Conservation (phyloP, 2,329 filamentous ascomycete genomes). For the Pyricularia pennisetigena region DNA sequence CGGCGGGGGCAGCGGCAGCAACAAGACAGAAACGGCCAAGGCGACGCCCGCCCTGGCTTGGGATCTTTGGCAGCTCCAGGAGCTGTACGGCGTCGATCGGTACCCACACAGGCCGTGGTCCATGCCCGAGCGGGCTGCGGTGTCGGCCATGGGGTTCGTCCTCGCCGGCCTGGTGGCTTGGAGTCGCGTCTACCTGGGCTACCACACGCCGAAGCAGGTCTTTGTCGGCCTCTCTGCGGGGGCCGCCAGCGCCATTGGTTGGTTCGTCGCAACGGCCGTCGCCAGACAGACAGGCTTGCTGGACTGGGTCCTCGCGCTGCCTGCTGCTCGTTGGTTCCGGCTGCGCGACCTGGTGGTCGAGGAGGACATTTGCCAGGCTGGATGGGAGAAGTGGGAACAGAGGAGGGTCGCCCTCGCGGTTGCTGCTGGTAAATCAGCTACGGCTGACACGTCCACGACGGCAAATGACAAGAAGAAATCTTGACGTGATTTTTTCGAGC, state of each 20-base stretch:
- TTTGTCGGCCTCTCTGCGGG: conserved; percentile 69
- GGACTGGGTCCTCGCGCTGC: conserved; percentile 59
- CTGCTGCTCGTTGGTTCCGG: conserved; percentile 55
- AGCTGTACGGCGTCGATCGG: conserved; percentile 14
- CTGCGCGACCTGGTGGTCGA: conserved; percentile 76
- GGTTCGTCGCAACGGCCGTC: conserved; percentile 66
- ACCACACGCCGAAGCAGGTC: conserved; percentile 85
- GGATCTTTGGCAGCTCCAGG: conserved; percentile 3
- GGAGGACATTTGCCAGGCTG: conserved; percentile 83
- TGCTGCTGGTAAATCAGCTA: not conserved
- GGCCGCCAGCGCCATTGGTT: conserved; percentile 57
- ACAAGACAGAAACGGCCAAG: conserved; percentile 1
- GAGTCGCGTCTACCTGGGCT: conserved; percentile 83
- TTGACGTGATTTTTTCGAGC: not conserved
- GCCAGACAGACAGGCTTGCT: conserved; percentile 60
- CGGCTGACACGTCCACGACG: not conserved
- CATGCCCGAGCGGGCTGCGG: conserved; percentile 46
- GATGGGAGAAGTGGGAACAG: conserved; percentile 86
- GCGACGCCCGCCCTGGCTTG: not conserved
- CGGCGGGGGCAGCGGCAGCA: not conserved
- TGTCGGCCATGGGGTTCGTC: conserved; percentile 43
- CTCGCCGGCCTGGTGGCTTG: conserved; percentile 62
- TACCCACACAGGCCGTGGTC: conserved; percentile 46
- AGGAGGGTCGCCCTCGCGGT: conserved; percentile 19
- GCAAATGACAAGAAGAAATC: not conserved